A percentile compares a stretch with the other conserved stretches of the same genome.
These are phyloP conservation scores for Plasmodium yoelii DNA, from an alignment of 169 alveolate species.

Conservation along the genomic window DNA sequence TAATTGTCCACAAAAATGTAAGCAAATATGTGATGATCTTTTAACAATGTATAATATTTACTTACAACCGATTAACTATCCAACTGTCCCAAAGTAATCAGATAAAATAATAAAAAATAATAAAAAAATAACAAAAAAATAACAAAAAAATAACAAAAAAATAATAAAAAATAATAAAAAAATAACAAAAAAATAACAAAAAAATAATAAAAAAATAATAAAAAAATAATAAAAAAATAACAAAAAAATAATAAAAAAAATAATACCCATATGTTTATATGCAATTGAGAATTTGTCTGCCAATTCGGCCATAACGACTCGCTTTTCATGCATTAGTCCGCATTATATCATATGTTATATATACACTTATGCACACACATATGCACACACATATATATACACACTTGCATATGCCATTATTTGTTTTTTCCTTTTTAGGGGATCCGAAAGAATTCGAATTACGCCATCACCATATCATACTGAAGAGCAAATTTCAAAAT, in stretches of 20 bases:
- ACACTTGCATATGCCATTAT: background rate
- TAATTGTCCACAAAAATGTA: slow-evolving; percentile 87
- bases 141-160: too few species aligned
- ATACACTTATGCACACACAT: too few species aligned
- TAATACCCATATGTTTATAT: background rate
- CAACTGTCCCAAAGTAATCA: slow-evolving; percentile 88
- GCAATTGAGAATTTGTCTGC: background rate
- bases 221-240: too few species aligned
- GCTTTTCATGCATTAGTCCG: too few species aligned
- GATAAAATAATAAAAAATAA: background rate
- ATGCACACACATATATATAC: background rate
- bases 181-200: too few species aligned
- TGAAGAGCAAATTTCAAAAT: slow-evolving; percentile 83
- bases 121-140: too few species aligned
- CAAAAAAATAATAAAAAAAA: background rate
- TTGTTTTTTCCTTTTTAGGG: slow-evolving; percentile 64
- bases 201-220: too few species aligned
- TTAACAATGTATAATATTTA: slow-evolving; percentile 84
- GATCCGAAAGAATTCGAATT: slow-evolving; percentile 88
- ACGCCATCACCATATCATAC: slow-evolving; percentile 92
- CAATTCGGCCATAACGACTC: too few species aligned
- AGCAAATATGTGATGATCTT: slow-evolving; percentile 85
- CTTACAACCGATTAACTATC: slow-evolving; percentile 92
- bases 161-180: too few species aligned
- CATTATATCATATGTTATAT: too few species aligned